Evolutionary conservation across 129 eudicot genomes (phyloP).

Genomic region (Flaveria robusta): DNA sequence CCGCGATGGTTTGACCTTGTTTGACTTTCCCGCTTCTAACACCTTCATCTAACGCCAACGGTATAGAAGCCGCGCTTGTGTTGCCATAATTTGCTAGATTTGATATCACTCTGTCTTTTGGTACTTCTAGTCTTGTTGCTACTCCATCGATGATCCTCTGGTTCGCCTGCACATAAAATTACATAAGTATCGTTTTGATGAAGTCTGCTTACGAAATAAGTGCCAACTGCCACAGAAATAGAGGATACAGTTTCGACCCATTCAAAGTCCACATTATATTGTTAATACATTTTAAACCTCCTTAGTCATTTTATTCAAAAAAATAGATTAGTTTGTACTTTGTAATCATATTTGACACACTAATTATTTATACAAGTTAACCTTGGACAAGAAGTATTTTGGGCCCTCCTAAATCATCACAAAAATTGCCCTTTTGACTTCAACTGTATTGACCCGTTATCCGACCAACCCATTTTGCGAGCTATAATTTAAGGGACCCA

Average conservation of each 20-base stretch:
- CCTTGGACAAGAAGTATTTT: background rate
- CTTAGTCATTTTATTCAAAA: too few species aligned
- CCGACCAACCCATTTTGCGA: background rate
- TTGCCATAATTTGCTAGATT: slow-evolving; percentile 83
- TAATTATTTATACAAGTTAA: background rate
- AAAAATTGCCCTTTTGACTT: background rate
- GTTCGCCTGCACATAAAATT: slow-evolving; percentile 67
- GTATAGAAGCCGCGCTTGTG: slow-evolving; percentile 93
- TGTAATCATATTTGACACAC: too few species aligned
- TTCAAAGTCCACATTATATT: too few species aligned
- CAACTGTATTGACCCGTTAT: background rate
- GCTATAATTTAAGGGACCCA: slow-evolving; percentile 4
- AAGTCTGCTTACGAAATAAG: background rate
- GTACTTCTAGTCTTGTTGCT: slow-evolving; percentile 71
- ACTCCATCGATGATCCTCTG: slow-evolving; percentile 93
- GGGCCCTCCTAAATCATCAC: background rate
- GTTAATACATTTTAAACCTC: too few species aligned
- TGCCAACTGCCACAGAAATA: background rate
- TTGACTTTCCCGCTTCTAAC: slow-evolving; percentile 88
- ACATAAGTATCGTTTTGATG: background rate
- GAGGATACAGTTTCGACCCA: too few species aligned
- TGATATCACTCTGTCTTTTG: slow-evolving; percentile 77
- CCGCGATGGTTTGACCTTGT: slow-evolving; percentile 78
- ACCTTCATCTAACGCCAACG: slow-evolving; percentile 90
- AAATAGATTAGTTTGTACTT: too few species aligned